Evolutionary conservation across 148 eudicot species (phyloP), one percentile per base, ranked within the genome.

Genomic region (Polygonum aviculare): DNA sequence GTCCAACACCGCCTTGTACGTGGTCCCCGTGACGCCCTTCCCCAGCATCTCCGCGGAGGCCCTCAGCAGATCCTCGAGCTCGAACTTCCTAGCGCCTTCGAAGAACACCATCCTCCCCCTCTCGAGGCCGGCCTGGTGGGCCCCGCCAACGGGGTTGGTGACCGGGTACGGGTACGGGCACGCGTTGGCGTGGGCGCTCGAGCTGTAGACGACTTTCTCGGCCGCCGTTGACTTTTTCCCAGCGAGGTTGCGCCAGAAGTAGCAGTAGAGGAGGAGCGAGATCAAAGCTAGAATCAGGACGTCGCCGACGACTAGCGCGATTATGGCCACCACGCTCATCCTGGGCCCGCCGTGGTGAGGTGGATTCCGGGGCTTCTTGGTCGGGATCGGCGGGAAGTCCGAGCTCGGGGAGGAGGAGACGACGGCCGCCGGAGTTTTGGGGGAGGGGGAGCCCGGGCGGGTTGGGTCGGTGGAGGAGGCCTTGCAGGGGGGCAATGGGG

Each of bases 11-110:
- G 98, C 98, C 86, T 83, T 80, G 48, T 95, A 95, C 18, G 89
- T 93, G 63, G 97, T 95, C 78, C 98, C 98, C 0, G 92, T 62
- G 3, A 90, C 85, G 50, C 98, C 98, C 80, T 92, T 95, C 33
- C 98, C 98, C 21, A 95, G 88, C 98, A 95, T 90, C 83, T 95
- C 98, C 0, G 98, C 98, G 45, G 97, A 95, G 0, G 97, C 98
- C 12, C 91, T 77, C 22, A 95, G 79, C 85, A 95, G 82, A 76
- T 95, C 97, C 74, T 95, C 98, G 19, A 95, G 86, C 86, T 88
- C 97, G 78, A 92, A 95, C 75, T 89, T 86, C 78, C 85, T 87
- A 78, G 35, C 75, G 18, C 90, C 63, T 18, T 90, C 97, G 52
- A 84, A 92, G 74, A 95, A 92, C 85, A 92, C 96, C 21, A 92